These are phyloP conservation scores for Mycena pura DNA, from an alignment of 768 basidiomycete genomes.

Conservation along the genomic window DNA sequence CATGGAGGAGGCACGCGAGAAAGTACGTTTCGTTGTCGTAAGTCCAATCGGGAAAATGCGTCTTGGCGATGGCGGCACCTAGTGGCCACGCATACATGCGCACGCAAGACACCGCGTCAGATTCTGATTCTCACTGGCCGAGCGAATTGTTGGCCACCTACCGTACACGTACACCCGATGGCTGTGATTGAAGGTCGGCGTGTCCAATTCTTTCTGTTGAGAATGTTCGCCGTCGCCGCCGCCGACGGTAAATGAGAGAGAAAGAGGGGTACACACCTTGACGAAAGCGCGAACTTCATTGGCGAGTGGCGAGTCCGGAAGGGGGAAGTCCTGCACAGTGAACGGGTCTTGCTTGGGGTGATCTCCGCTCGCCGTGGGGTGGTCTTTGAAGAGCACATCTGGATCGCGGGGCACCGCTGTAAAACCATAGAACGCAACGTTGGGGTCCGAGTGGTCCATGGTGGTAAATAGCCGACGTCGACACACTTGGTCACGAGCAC, in stretches of 20 bases:
- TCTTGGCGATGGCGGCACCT: constrained; percentile 56
- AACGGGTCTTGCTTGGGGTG: constrained; percentile 50
- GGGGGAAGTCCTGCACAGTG: constrained; percentile 45
- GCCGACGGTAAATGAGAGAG: background rate
- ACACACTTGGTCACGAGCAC: too few species aligned
- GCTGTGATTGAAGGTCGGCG: constrained; percentile 55
- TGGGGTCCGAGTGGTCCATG: constrained; percentile 31
- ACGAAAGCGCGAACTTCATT: constrained; percentile 48
- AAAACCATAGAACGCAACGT: constrained; percentile 51
- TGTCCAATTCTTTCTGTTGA: constrained; percentile 48
- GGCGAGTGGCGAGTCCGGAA: constrained; percentile 50
- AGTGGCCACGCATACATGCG: background rate
- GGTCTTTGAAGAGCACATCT: constrained; percentile 52
- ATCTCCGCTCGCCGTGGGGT: constrained; percentile 50
- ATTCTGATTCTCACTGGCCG: too few species aligned
- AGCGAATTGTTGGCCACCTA: too few species aligned
- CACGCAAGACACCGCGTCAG: too few species aligned
- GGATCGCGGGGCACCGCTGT: constrained; percentile 56
- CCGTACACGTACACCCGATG: constrained; percentile 60
- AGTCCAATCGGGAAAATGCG: constrained; percentile 55
- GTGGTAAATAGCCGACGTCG: too few species aligned
- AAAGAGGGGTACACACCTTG: constrained; percentile 32
- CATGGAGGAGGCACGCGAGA: constrained; percentile 58
- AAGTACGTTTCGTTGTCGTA: constrained; percentile 59
- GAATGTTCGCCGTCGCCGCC: too few species aligned